Conservation (phyloP, 2,329 filamentous ascomycete genomes). For the Coniella lustricola region DNA sequence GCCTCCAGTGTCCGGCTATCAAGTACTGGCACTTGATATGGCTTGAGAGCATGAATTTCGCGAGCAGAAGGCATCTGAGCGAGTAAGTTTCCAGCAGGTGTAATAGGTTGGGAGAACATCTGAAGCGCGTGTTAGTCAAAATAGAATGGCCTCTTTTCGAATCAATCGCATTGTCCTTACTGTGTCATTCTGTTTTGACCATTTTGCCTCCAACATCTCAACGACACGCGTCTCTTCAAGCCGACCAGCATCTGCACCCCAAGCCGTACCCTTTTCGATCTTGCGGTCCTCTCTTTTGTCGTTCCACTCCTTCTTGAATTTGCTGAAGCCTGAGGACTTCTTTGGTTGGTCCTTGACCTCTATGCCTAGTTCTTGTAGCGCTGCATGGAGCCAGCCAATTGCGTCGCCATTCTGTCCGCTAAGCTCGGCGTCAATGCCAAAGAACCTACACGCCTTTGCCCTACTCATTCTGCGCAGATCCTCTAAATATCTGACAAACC, state of each 20-base stretch:
- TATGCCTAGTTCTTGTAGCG: slow-evolving; percentile 66
- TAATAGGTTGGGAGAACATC: slow-evolving; percentile 75
- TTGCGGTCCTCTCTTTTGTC: slow-evolving; percentile 75
- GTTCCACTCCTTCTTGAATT: slow-evolving; percentile 64
- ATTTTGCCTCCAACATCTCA: slow-evolving; percentile 81
- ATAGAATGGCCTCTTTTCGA: neutral
- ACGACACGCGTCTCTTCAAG: slow-evolving; percentile 80
- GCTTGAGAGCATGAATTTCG: slow-evolving; percentile 69
- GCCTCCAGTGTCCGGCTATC: slow-evolving; percentile 57
- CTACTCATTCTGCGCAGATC: slow-evolving; percentile 68
- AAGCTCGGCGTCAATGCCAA: slow-evolving; percentile 82
- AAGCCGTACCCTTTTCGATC: slow-evolving; percentile 64
- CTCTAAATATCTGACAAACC: slow-evolving; percentile 65
- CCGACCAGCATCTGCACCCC: slow-evolving; percentile 79
- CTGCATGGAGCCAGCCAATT: slow-evolving; percentile 80
- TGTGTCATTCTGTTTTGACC: slow-evolving; percentile 89
- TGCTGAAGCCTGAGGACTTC: slow-evolving; percentile 51
- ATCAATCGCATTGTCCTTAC: slow-evolving; percentile 40
- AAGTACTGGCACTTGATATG: slow-evolving; percentile 59
- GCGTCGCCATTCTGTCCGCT: slow-evolving; percentile 74
- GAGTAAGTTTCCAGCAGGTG: slow-evolving; percentile 63
- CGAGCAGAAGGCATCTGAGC: slow-evolving; percentile 79
- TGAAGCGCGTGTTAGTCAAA: slow-evolving; percentile 28
- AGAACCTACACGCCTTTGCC: slow-evolving; percentile 82
- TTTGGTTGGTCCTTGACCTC: slow-evolving; percentile 41